These are phyloP conservation scores for Phytophthora palmivora DNA, from an alignment of 352 stramenopile species.

Conservation along the genomic window DNA sequence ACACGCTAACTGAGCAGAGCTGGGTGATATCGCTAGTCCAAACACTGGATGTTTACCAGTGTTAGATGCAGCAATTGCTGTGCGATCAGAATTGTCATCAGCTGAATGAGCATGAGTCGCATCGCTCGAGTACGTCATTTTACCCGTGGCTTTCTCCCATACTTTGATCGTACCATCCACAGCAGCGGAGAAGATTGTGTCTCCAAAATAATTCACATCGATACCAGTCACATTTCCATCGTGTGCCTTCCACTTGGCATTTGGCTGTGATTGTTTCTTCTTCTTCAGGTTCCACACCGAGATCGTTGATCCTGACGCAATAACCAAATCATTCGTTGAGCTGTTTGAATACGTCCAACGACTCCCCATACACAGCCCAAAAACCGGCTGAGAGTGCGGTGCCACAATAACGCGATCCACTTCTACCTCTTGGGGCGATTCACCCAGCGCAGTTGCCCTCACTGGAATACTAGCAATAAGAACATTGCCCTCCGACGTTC, in stretches of 20 bases:
- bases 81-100: constrained; percentile 6
- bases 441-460: constrained; percentile 17
- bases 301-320: constrained; percentile 69
- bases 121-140: constrained; percentile 31
- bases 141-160: constrained; percentile 60
- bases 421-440: constrained; percentile 20
- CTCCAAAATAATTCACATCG: constrained; percentile 67
- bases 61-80: constrained; percentile 7
- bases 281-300: constrained; percentile 78
- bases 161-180: constrained; percentile 70
- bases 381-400: constrained; percentile 73
- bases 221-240: constrained; percentile 74
- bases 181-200: constrained; percentile 65
- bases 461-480: constrained; percentile 56
- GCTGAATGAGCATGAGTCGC: constrained; percentile 8
- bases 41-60: constrained; percentile 73
- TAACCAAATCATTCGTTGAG: constrained; percentile 57
- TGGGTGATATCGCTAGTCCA: constrained; percentile 73
- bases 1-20: constrained; percentile 68
- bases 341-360: constrained; percentile 63
- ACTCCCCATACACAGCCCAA: constrained; percentile 57
- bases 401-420: constrained; percentile 59
- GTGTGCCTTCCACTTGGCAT: constrained; percentile 67
- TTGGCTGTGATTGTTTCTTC: constrained; percentile 42
- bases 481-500: constrained; percentile 69